A percentile compares a stretch with the other conserved stretches of the same genome.
Conservation (phyloP, 2,329 filamentous ascomycete species). For the Alternaria viburni region DNA sequence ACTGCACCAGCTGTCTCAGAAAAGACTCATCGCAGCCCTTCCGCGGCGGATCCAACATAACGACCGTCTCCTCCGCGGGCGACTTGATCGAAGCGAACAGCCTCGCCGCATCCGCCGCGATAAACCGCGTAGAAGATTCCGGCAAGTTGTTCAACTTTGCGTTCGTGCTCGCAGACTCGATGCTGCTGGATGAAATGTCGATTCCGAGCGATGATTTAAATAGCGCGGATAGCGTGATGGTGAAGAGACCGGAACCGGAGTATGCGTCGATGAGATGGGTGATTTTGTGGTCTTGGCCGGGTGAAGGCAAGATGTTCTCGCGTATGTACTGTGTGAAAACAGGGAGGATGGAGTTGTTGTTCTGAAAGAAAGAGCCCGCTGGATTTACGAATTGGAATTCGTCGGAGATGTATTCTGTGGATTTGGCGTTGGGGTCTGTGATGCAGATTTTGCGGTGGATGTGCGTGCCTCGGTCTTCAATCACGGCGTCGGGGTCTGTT, state of each 20-base stretch:
- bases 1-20: constrained; percentile 77
- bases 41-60: constrained; percentile 95
- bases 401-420: constrained; percentile 85
- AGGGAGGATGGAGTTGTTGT: constrained; percentile 97
- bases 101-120: constrained; percentile 83
- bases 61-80: constrained; percentile 79
- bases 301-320: constrained; percentile 69
- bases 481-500: constrained; percentile 51
- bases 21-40: constrained; percentile 93
- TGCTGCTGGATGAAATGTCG: constrained; percentile 82
- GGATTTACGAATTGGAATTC: constrained; percentile 83
- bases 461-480: constrained; percentile 64
- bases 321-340: constrained; percentile 87
- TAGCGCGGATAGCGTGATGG: constrained; percentile 83
- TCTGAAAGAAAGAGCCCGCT: constrained; percentile 96
- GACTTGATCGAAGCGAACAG: constrained; percentile 81
- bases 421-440: constrained; percentile 80
- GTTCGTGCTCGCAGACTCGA: constrained; percentile 79
- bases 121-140: constrained; percentile 75
- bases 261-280: constrained; percentile 96
- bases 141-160: constrained; percentile 76
- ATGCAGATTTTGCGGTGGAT: constrained; percentile 86
- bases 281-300: constrained; percentile 53
- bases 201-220: constrained; percentile 85
- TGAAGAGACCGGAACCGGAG: constrained; percentile 96